A percentile compares a stretch with the other conserved stretches of the same genome.
Evolutionary conservation across 2,329 filamentous ascomycete species (phyloP).

Genomic region (Immersiporthe knoxdaviesiana): DNA sequence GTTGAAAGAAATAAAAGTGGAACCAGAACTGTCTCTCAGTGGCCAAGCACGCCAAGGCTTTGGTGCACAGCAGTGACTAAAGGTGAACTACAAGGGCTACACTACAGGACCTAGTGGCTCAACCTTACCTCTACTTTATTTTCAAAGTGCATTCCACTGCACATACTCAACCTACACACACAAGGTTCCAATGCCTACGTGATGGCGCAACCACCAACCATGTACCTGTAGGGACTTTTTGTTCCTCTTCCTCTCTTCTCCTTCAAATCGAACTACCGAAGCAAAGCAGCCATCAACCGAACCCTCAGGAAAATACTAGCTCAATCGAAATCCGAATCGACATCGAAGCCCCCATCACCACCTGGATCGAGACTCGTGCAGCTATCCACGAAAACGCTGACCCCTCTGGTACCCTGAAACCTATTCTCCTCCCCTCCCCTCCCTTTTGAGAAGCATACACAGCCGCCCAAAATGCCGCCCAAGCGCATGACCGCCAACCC

Average conservation of each 20-base stretch:
- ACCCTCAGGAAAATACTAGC: background rate
- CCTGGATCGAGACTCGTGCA: background rate
- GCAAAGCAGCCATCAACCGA: background rate
- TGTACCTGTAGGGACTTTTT: background rate
- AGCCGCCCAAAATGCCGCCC: constrained; percentile 56
- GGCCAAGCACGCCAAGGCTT: no score
- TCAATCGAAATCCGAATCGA: background rate
- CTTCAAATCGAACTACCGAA: background rate
- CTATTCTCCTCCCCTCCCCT: no score
- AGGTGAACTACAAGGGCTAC: no score
- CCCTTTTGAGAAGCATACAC: background rate
- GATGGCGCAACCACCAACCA: background rate
- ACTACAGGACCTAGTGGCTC: background rate
- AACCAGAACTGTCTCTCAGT: background rate
- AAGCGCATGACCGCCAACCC: constrained; percentile 96
- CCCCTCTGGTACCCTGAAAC: background rate
- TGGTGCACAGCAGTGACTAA: background rate
- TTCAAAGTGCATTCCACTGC: background rate
- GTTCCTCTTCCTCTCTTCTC: background rate
- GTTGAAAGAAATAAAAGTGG: background rate
- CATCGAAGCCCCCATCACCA: background rate
- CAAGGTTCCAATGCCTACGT: background rate
- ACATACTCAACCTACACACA: background rate
- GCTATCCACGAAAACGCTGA: background rate
- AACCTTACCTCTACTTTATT: background rate